phyloP scores from a whole-genome alignment of 352 stramenopile species.

The Pythium aquatile region DNA sequence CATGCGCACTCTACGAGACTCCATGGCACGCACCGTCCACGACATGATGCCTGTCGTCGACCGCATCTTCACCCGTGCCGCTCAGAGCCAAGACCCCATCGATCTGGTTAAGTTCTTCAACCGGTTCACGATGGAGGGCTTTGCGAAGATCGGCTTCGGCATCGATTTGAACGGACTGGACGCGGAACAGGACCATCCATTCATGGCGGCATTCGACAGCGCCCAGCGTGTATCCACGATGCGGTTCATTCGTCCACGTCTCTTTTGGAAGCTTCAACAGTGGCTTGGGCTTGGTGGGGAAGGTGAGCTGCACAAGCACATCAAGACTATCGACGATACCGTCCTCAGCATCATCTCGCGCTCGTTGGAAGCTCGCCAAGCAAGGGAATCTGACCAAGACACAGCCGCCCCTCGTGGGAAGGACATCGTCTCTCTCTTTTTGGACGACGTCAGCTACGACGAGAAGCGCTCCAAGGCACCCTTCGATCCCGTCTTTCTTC shows the following conservation, averaged over 20 bases:
- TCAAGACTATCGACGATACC: conserved; percentile 28
- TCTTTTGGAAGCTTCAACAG: conserved; percentile 41
- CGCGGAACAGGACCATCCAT: conserved; percentile 16
- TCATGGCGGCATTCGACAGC: conserved; percentile 27
- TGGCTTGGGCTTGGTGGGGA: conserved; percentile 21
- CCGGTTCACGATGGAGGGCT: conserved; percentile 31
- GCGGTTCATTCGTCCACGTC: conserved; percentile 29
- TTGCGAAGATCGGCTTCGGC: conserved; percentile 32
- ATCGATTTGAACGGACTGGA: conserved; percentile 21
- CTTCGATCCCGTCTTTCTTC: conserved; percentile 33
- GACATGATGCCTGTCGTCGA: no score
- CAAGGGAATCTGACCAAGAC: neutral
- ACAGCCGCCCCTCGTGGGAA: neutral
- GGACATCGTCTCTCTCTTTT: conserved; percentile 27
- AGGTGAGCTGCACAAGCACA: conserved; percentile 12
- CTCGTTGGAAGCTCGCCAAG: conserved; percentile 27
- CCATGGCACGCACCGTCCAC: no score
- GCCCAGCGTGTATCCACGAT: conserved; percentile 11
- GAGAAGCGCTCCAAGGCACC: conserved; percentile 1
- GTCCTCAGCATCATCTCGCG: conserved; percentile 40
- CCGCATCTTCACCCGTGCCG: no score
- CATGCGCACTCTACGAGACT: no score
- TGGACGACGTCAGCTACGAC: conserved; percentile 22
- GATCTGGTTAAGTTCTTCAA: conserved; percentile 27
- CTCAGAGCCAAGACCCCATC: conserved; percentile 10